Base-by-base conservation (phyloP, 1,284 basidiomycete species). In the Malassezia equina region DNA sequence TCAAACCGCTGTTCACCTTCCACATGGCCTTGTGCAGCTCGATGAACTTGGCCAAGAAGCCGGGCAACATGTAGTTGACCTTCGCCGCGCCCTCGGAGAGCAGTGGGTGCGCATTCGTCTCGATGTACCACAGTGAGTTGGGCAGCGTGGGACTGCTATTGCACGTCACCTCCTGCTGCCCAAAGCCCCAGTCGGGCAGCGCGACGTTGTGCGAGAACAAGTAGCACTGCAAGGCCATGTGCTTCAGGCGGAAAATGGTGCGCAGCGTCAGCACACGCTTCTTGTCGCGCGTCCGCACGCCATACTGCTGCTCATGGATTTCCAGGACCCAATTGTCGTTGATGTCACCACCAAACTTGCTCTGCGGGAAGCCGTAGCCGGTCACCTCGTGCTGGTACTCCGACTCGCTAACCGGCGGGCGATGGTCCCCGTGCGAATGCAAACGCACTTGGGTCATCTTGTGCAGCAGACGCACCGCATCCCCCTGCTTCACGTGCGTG, bases 371-470 rank as follows among this genome's bases (percentile, higher is more conserved):
- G 3, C 94, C 94, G 69, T 99, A 99, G 1, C 80, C 90, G 1
- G 90, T 93, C 0, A 96, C 91, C 75, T 99, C 94, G 71, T 96
- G 93, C 78, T 98, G 94, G 79, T 95, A 99, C 66, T 99, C 94
- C 51, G 94, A 90, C 56, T 98, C 93, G 44, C 88, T 90, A n/a
- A 98, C 84, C 13, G 91, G 90, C 3, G 94, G 88, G 33, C 93
- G 85, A 55, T 67, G 57, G 63, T 86, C 78, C 65, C 95, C 90
- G 76, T 99, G 94, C 45, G 88, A 90, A 78, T 98, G 94, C 4
- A 98, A 81, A 50, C 85, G 82, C 76, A 90, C 93, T 63, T 86
- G 81, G 0, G 91, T 93, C 23, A 79, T 52, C 42, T 84, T 78
- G 77, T 98, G 94, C 43, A 85, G 80, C 29, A 99, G 78, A 63